Evolutionary conservation across 495 filamentous ascomycete species (phyloP), one percentile per base, ranked within the genome.

Genomic region (Chlorociboria aeruginascens): DNA sequence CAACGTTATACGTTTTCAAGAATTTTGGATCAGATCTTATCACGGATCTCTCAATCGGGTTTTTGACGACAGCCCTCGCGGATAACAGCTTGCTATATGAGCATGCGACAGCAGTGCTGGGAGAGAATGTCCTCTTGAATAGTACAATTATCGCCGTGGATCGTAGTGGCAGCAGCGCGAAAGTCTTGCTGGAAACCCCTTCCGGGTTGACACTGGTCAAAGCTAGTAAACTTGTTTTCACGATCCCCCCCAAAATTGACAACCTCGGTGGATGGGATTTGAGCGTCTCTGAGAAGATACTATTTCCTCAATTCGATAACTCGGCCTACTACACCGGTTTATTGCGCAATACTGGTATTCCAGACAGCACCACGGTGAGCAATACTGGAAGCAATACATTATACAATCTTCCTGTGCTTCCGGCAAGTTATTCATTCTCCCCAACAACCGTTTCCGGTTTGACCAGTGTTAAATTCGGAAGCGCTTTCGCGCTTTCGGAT

Each of bases 301-400:
- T 77, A 6, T 72, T 77, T 35, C 13, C 43, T 7, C 61, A 69
- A 39, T 69, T 70, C 46, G 30, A 16, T n/a, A 48, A 51, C 51
- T 59, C 46, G 10, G 66, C 53, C 2, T 78, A 74, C 59, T 78
- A 69, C 49, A 67, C 64, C 11, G 58, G 56, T 8, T 39, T 76
- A 0, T 20, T 76, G 9, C 57, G 55, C 16, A 60, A 72, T 45
- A 67, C 67, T 17, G 67, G 66, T 17, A 13, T 52, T 20, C 49
- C 49, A 25, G 28, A 45, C 16, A 53, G 50, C 31, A n/a, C 52
- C 8, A 32, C 43, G 8, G 10, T 66, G 30, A 39, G 13, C 14
- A 72, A 71, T 50, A 47, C 52, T 13, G 61, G 50, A 40, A 32
- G 45, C 13, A 12, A 62, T 38, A 64, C 57, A 0, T 48, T 61